Conservation (phyloP, 768 basidiomycete genomes). For the Mycena indigotica region DNA sequence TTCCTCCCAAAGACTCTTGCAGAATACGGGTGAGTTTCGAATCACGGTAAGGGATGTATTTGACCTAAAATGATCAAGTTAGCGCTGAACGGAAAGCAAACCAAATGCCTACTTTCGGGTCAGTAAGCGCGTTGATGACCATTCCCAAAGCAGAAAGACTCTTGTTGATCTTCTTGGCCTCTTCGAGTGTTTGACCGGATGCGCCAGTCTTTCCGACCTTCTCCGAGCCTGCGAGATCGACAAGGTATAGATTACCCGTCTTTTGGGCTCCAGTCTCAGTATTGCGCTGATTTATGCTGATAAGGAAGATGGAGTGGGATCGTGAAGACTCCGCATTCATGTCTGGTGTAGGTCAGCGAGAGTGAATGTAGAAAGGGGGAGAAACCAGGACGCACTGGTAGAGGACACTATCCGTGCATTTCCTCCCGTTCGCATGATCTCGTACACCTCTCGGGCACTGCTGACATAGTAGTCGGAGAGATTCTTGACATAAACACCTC, state of each 20-base stretch:
- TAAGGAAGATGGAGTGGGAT: slow-evolving; percentile 98
- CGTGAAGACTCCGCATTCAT: slow-evolving; percentile 99
- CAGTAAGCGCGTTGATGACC: slow-evolving; percentile 99
- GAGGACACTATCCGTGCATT: slow-evolving; percentile 88
- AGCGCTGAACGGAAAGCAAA: slow-evolving; percentile 1
- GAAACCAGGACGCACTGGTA: slow-evolving; percentile 67
- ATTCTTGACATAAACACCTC: slow-evolving; percentile 97
- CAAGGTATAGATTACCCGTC: slow-evolving; percentile 94
- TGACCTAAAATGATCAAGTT: slow-evolving; percentile 57
- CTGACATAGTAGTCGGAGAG: slow-evolving; percentile 98
- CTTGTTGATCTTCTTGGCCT: slow-evolving; percentile 99
- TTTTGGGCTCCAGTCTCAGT: slow-evolving; percentile 95
- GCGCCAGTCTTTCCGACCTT: slow-evolving; percentile 99
- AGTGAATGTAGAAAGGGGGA: neutral
- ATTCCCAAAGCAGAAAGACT: slow-evolving; percentile 95
- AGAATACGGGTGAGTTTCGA: slow-evolving; percentile 98
- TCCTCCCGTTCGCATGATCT: slow-evolving; percentile 98
- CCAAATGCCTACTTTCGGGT: slow-evolving; percentile 72
- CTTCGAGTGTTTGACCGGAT: slow-evolving; percentile 97
- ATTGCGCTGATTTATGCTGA: slow-evolving; percentile 95
- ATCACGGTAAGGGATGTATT: slow-evolving; percentile 97
- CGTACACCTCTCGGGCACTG: slow-evolving; percentile 93
- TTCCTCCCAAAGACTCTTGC: slow-evolving; percentile 97
- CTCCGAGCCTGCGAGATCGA: slow-evolving; percentile 97
- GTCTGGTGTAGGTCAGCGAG: slow-evolving; percentile 52